Conservation (phyloP, 805 yeast species). For the Jamesozyma gamospora region DNA sequence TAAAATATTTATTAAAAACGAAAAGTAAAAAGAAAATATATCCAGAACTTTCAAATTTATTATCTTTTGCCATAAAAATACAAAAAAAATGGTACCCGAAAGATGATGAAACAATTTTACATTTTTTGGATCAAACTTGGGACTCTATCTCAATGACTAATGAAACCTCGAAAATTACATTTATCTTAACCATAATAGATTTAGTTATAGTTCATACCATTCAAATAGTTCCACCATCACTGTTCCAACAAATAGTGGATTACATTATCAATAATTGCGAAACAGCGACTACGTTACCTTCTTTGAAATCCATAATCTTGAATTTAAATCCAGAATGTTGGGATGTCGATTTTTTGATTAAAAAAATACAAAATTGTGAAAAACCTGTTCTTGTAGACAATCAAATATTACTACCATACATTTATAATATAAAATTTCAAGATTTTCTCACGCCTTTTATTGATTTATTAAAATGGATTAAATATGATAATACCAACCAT, state of each 20-base stretch:
- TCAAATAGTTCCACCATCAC: constrained; percentile 45
- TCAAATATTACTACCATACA: constrained; percentile 36
- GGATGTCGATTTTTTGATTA: constrained; percentile 69
- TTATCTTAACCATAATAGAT: not conserved
- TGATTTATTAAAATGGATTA: constrained; percentile 37
- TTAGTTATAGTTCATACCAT: constrained; percentile 16
- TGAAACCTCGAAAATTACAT: not conserved
- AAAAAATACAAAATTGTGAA: constrained; percentile 39
- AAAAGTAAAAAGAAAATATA: not conserved
- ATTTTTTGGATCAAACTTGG: constrained; percentile 6
- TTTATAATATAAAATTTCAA: constrained; percentile 59
- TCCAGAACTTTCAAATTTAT: not conserved
- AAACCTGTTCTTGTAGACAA: not conserved
- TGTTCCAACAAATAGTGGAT: constrained; percentile 53
- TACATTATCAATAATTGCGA: constrained; percentile 34
- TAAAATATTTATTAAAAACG: constrained; percentile 17
- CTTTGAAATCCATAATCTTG: constrained; percentile 61
- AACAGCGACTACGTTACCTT: not conserved
- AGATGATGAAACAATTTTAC: not conserved
- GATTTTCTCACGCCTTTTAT: constrained; percentile 67
- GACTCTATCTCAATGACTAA: constrained; percentile 3
- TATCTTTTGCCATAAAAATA: constrained; percentile 1
- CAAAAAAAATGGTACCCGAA: constrained; percentile 3
- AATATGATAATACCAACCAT: constrained; percentile 2
- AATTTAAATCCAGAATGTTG: constrained; percentile 54